These are phyloP conservation scores for Petunia axillaris DNA, from an alignment of 257 asterid species.

Conservation along the genomic window DNA sequence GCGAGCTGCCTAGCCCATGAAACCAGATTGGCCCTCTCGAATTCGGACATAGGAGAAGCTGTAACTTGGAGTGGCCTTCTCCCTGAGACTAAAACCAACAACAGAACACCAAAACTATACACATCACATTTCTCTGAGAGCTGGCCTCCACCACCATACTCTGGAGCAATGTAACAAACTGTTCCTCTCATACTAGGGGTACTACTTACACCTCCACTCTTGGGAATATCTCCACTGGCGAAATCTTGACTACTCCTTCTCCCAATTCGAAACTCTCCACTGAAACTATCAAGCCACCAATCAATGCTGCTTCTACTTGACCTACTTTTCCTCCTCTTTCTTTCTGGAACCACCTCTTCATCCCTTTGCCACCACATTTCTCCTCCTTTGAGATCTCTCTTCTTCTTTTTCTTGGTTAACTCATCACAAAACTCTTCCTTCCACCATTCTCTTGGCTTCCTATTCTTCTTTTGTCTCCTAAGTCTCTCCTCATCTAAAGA, in stretches of 20 bases:
- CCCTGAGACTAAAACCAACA: slow-evolving; percentile 79
- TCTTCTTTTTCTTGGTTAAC: slow-evolving; percentile 73
- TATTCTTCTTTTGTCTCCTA: slow-evolving; percentile 55
- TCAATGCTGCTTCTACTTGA: slow-evolving; percentile 71
- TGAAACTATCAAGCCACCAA: slow-evolving; percentile 81
- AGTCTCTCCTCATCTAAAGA: slow-evolving; percentile 55
- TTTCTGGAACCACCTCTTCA: slow-evolving; percentile 56
- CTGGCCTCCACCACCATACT: slow-evolving; percentile 69
- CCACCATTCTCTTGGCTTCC: slow-evolving; percentile 94
- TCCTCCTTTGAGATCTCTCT: slow-evolving; percentile 45
- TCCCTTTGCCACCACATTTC: slow-evolving; percentile 88
- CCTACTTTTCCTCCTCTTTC: slow-evolving; percentile 58
- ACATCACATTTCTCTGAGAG: slow-evolving; percentile 84
- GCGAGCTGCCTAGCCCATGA: slow-evolving; percentile 96
- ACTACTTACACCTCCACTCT: slow-evolving; percentile 92
- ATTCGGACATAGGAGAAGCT: slow-evolving; percentile 92
- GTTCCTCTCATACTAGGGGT: slow-evolving; percentile 99
- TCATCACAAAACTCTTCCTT: slow-evolving; percentile 94
- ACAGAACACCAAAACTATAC: slow-evolving; percentile 84
- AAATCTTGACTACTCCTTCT: slow-evolving; percentile 77
- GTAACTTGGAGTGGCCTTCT: slow-evolving; percentile 91
- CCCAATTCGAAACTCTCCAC: slow-evolving; percentile 78
- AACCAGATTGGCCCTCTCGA: slow-evolving; percentile 84
- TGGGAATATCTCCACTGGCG: slow-evolving; percentile 70
- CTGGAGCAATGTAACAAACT: slow-evolving; percentile 90